Evolutionary conservation across 2,329 filamentous ascomycete genomes (phyloP).

Genomic region (Endothia cerciana): DNA sequence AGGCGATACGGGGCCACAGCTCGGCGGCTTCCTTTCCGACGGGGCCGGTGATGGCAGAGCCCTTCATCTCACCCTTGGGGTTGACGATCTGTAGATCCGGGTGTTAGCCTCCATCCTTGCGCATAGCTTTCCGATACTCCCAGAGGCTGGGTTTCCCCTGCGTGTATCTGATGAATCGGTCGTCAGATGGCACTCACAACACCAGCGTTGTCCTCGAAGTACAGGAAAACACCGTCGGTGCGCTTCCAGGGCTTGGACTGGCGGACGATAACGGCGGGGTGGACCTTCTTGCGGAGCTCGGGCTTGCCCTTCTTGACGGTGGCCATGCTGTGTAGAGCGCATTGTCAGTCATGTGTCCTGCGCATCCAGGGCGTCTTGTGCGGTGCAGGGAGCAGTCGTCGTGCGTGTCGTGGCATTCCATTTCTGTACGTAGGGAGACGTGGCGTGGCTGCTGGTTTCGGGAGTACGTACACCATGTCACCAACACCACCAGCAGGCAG

Average conservation of each 20-base stretch:
- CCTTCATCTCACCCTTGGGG: constrained; percentile 99
- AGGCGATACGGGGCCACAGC: constrained; percentile 99
- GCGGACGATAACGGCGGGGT: constrained; percentile 98
- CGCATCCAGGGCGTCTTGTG: not conserved
- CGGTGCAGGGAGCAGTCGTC: not conserved
- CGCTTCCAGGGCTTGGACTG: constrained; percentile 99
- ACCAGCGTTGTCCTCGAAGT: constrained; percentile 99
- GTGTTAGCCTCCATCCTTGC: constrained; percentile 40
- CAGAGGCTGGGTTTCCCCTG: too few relatives aligned
- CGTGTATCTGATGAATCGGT: not conserved
- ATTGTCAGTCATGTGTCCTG: constrained; percentile 15
- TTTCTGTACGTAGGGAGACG: not conserved
- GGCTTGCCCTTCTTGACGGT: constrained; percentile 99
- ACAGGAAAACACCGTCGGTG: constrained; percentile 97
- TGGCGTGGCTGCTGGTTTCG: constrained; percentile 2
- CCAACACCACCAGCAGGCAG: constrained; percentile 96
- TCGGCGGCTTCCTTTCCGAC: constrained; percentile 99
- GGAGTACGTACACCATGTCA: constrained; percentile 77
- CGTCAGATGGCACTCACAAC: constrained; percentile 68
- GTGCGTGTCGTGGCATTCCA: not conserved
- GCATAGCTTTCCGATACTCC: too few relatives aligned
- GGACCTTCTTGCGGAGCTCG: constrained; percentile 99
- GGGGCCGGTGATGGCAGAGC: constrained; percentile 97
- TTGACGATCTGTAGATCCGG: constrained; percentile 80
- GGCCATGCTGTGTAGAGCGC: constrained; percentile 66